These are phyloP conservation scores for Phyllosticta capitalensis DNA, from an alignment of 2,329 filamentous ascomycete species.

Conservation along the genomic window DNA sequence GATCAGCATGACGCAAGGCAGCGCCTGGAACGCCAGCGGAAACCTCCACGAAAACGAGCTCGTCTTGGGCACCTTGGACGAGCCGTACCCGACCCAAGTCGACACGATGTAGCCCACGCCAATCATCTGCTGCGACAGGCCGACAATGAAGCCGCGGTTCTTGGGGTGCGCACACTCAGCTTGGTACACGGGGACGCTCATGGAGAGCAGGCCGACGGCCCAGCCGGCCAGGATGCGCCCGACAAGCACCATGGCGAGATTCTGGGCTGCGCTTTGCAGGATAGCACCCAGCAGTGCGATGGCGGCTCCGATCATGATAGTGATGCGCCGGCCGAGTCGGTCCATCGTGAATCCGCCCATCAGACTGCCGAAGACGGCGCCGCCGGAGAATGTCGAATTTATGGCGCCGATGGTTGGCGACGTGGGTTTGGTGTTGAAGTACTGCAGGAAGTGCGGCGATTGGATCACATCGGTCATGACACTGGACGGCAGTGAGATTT, in stretches of 20 bases:
- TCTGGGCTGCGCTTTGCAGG: constrained; percentile 49
- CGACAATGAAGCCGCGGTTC: constrained; percentile 46
- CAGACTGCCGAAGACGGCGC: constrained; percentile 47
- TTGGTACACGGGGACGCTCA: constrained; percentile 54
- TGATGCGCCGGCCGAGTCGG: constrained; percentile 48
- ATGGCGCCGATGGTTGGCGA: constrained; percentile 51
- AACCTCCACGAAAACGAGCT: constrained; percentile 34
- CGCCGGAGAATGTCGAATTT: constrained; percentile 53
- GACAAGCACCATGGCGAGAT: constrained; percentile 47
- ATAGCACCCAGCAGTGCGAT: constrained; percentile 50
- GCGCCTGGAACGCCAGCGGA: constrained; percentile 38
- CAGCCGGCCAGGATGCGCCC: constrained; percentile 52
- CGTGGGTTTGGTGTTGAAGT: constrained; percentile 44
- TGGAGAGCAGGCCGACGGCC: constrained; percentile 49
- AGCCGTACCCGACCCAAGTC: constrained; percentile 42
- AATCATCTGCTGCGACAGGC: constrained; percentile 48
- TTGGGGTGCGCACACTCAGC: constrained; percentile 52
- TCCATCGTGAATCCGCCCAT: constrained; percentile 50
- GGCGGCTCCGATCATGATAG: constrained; percentile 50
- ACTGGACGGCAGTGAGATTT: constrained; percentile 15
- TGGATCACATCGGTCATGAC: constrained; percentile 44
- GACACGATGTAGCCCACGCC: constrained; percentile 49
- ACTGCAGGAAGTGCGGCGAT: constrained; percentile 46
- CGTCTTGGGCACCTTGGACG: constrained; percentile 24
- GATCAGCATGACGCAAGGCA: constrained; percentile 36